Evolutionary conservation across 202 grass and related monocot species (phyloP), one percentile per base, ranked within the genome.

Genomic region (Eragrostis tef): DNA sequence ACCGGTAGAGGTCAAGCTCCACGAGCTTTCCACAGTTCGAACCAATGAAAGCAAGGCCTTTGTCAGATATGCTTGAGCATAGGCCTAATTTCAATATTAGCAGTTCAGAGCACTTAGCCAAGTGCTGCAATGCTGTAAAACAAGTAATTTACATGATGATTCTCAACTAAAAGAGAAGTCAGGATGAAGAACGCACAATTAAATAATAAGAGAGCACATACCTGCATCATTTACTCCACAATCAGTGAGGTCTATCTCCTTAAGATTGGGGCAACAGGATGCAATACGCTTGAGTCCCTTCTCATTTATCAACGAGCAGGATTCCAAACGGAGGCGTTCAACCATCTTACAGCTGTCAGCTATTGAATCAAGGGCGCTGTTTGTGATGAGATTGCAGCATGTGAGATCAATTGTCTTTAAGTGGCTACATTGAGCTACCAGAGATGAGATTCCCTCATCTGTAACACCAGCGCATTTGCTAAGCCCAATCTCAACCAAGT

Each of bases 1-100:
- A 98, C 96, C 90, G 85, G 48, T 98, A 98, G 48, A 98, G 88
- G 78, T 98, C 96, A 75, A 95, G 88, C 81, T 95, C 96, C n/a
- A 77, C 50, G 39, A 98, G 83, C 14, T 93, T 91, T 78, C 59
- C 75, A 81, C 89, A 93, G 36, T 81, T 95, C 71, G 80, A 90
- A 87, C 84, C 89, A 83, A 98, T 91, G 87, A 52, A 89, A 52
- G 85, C n/a, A 83, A 98, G 89, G 78, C 90, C 96, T 85, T 82
- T 61, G 67, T 93, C 83, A 19, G 92, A 88, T 74, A 98, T 77
- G 71, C 79, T 87, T 64, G 90, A 77, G 51, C 92, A 95, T 77
- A 98, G 87, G 25, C 92, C 96, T 85, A 98, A 72, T 83, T 95
- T 98, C 85, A 98, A 83, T 79, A 87, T 73, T 4, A 44, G 78